phyloP scores from a whole-genome alignment of 1,139 yeast species.

The Meyerozyma athensensis region DNA sequence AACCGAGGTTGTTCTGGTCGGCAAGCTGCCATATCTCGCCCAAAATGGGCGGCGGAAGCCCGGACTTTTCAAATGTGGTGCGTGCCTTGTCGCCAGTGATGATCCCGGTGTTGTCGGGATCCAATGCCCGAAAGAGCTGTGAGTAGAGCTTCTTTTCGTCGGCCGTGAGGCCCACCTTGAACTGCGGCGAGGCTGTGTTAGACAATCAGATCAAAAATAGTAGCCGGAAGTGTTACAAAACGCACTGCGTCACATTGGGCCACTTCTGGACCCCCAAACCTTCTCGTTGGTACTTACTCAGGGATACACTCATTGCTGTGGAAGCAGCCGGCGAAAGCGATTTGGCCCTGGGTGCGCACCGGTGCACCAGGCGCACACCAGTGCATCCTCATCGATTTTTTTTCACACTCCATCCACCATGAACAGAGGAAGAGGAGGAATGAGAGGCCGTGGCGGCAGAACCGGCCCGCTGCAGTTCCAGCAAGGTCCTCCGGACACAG shows the following conservation, averaged over 20 bases:
- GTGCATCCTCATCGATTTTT: conserved; percentile 2
- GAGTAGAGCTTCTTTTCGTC: conserved; percentile 77
- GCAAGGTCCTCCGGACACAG: conserved; percentile 92
- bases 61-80: conserved; percentile 78
- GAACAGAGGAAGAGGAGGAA: conserved; percentile 70
- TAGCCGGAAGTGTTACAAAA: background rate
- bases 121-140: conserved; percentile 72
- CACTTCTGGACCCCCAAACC: background rate
- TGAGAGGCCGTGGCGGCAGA: conserved; percentile 51
- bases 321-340: background rate
- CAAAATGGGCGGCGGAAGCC: conserved; percentile 68
- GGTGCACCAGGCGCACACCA: conserved; percentile 13
- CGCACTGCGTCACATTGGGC: background rate
- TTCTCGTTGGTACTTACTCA: conserved; percentile 18
- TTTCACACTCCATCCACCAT: conserved; percentile 18
- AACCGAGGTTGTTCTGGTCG: conserved; percentile 81
- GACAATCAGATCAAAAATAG: background rate
- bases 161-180: conserved; percentile 55
- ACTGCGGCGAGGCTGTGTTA: conserved; percentile 25
- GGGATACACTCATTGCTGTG: conserved; percentile 22
- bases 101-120: conserved; percentile 71
- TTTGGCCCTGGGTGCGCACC: conserved; percentile 6
- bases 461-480: conserved; percentile 51
- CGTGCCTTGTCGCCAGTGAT: conserved; percentile 92
- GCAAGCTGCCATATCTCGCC: conserved; percentile 96